A percentile compares a stretch with the other conserved stretches of the same genome.
These are phyloP conservation scores for Ettlia oleoabundans DNA, from an alignment of 139 green algal genomes.

Conservation along the genomic window DNA sequence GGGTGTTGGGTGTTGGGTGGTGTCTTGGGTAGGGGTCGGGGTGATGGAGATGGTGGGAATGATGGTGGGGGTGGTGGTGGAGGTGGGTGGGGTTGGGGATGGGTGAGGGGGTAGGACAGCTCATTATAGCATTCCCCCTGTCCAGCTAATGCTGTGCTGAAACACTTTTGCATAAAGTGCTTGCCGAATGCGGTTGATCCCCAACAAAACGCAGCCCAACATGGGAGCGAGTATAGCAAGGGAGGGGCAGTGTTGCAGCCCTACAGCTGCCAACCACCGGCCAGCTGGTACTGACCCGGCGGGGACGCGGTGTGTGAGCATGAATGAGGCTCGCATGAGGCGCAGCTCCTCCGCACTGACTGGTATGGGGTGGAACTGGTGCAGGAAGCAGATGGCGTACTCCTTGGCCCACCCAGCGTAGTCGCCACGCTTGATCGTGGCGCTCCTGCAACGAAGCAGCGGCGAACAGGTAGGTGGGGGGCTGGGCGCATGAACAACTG, in stretches of 20 bases:
- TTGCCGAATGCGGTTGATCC: no score
- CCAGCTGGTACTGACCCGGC: constrained; percentile 10
- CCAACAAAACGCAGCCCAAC: no score
- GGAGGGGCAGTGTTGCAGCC: no score
- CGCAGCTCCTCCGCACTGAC: constrained; percentile 34
- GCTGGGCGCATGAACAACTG: neutral
- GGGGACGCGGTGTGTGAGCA: constrained; percentile 49
- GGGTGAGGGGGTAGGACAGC: no score
- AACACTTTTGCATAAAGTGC: no score
- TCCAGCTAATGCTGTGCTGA: no score
- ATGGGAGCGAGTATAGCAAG: no score
- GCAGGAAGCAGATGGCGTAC: constrained; percentile 41
- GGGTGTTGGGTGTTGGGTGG: neutral
- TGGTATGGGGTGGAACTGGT: constrained; percentile 21
- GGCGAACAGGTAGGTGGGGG: neutral
- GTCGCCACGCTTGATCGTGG: neutral
- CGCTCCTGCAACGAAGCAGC: neutral
- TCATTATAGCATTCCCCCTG: no score
- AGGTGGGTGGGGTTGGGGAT: no score
- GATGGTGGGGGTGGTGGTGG: no score
- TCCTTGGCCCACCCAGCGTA: constrained; percentile 4
- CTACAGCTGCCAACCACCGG: no score
- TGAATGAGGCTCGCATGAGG: constrained; percentile 56
- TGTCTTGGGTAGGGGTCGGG: no score
- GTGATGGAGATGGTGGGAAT: neutral